Conservation (phyloP, 2,329 filamentous ascomycete species). For the Bipolaris zeicola region DNA sequence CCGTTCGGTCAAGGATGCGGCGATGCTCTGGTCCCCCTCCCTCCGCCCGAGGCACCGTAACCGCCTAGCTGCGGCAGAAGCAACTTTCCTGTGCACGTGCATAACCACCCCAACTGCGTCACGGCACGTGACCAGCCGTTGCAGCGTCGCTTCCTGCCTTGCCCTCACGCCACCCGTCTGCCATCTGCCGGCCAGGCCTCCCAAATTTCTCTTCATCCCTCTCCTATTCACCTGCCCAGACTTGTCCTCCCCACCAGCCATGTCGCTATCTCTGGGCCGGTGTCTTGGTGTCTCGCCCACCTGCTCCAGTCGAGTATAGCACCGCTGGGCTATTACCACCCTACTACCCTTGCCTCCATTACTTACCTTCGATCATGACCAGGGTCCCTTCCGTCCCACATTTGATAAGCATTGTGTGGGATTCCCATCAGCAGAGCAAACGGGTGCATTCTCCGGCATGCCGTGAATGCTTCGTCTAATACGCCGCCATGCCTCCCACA, state of each 20-base stretch:
- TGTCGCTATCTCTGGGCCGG: slow-evolving; percentile 5
- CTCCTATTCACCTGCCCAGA: too few species aligned
- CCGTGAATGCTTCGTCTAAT: slow-evolving; percentile 8
- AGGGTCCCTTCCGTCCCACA: not conserved
- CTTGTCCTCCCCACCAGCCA: too few species aligned
- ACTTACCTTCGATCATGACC: not conserved
- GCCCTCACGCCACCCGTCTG: not conserved
- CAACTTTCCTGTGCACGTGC: not conserved
- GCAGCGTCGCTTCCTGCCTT: not conserved
- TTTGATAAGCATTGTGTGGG: slow-evolving; percentile 2
- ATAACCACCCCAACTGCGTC: too few species aligned
- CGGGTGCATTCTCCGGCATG: not conserved
- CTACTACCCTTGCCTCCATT: not conserved
- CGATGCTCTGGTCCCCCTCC: too few species aligned
- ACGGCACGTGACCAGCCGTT: not conserved
- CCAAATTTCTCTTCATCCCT: too few species aligned
- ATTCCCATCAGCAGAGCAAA: not conserved
- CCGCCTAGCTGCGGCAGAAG: slow-evolving; percentile 8
- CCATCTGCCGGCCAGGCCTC: not conserved
- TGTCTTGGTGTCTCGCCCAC: slow-evolving; percentile 11
- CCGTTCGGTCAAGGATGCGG: too few species aligned
- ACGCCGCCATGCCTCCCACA: slow-evolving; percentile 3
- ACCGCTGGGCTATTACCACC: not conserved
- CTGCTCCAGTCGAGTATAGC: slow-evolving; percentile 4
- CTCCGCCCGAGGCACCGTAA: slow-evolving; percentile 1